Evolutionary conservation across 2,329 filamentous ascomycete species (phyloP).

Genomic region (Orbilia blumenaviensis): DNA sequence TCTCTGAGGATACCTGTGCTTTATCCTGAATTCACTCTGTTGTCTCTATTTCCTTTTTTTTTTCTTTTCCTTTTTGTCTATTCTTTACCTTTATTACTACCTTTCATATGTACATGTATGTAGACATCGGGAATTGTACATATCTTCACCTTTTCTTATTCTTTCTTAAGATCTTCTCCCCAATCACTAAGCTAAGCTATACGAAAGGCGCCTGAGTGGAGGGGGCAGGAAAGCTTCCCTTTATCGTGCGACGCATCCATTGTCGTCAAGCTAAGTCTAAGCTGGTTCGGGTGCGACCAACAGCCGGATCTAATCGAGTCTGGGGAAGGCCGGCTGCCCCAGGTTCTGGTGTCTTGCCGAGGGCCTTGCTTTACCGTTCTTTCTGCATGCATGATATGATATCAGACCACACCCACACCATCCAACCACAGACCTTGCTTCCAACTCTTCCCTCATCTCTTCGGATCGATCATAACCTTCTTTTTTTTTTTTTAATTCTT

Average conservation of each 20-base stretch:
- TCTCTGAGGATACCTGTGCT: slow-evolving; percentile 8
- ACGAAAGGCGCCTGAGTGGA: not conserved
- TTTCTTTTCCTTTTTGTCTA: not conserved
- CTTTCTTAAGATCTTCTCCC: too few species aligned
- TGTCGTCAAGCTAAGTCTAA: slow-evolving; percentile 1
- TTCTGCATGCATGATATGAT: slow-evolving; percentile 47
- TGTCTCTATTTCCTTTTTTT: not conserved
- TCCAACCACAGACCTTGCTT: slow-evolving; percentile 24
- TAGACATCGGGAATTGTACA: slow-evolving; percentile 48
- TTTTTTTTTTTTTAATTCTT: not conserved
- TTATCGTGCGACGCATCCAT: too few species aligned
- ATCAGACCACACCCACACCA: slow-evolving; percentile 52
- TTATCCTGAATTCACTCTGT: too few species aligned
- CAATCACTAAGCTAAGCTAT: not conserved
- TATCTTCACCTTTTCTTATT: too few species aligned
- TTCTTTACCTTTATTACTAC: not conserved
- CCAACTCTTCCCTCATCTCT: slow-evolving; percentile 17
- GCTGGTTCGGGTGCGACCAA: slow-evolving; percentile 24
- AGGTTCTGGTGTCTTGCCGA: slow-evolving; percentile 5
- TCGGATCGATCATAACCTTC: not conserved
- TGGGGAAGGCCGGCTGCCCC: slow-evolving; percentile 13
- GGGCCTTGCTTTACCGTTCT: not conserved
- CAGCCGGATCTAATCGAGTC: slow-evolving; percentile 8
- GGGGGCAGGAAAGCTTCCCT: too few species aligned
- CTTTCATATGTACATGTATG: slow-evolving; percentile 37